Evolutionary conservation across 108 stramenopile genomes (phyloP).

Genomic region (Mayamaea pseudoterrestris): DNA sequence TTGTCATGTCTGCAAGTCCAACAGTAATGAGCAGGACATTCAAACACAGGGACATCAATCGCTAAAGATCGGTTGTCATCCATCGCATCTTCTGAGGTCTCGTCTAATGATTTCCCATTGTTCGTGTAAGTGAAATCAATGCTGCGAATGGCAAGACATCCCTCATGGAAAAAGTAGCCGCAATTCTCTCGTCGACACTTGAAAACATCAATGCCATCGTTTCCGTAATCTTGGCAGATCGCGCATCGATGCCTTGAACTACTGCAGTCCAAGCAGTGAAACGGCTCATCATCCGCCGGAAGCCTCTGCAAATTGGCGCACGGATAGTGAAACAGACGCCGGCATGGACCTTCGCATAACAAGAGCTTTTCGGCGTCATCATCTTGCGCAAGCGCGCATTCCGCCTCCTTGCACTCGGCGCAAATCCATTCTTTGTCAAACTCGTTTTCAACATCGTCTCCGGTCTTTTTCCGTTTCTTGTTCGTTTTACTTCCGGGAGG

Average conservation of each 20-base stretch:
- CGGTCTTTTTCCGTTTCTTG: conserved; percentile 6
- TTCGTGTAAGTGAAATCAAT: conserved; percentile 23
- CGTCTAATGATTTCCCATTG: conserved; percentile 1
- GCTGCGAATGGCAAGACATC: conserved; percentile 38
- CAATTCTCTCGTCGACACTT: conserved; percentile 32
- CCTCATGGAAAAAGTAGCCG: conserved; percentile 63
- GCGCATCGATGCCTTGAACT: conserved; percentile 37
- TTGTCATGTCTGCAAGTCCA: conserved; percentile 85
- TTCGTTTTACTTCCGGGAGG: neutral
- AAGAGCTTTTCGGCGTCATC: conserved; percentile 34
- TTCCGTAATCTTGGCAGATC: conserved; percentile 49
- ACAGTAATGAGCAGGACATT: conserved; percentile 84
- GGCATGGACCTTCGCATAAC: conserved; percentile 60
- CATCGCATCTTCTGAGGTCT: neutral
- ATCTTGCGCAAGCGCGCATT: conserved; percentile 25
- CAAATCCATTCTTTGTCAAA: conserved; percentile 57
- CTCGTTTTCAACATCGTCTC: conserved; percentile 15
- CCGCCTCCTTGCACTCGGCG: conserved; percentile 63
- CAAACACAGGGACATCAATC: conserved; percentile 22
- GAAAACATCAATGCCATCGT: conserved; percentile 50
- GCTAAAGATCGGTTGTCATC: neutral
- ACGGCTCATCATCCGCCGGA: conserved; percentile 42
- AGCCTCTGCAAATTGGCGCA: conserved; percentile 50
- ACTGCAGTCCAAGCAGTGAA: conserved; percentile 58
- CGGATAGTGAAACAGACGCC: conserved; percentile 61